Evolutionary conservation across 768 basidiomycete genomes (phyloP), one percentile per base, ranked within the genome.

Genomic region (Boletus vermiculosoides): DNA sequence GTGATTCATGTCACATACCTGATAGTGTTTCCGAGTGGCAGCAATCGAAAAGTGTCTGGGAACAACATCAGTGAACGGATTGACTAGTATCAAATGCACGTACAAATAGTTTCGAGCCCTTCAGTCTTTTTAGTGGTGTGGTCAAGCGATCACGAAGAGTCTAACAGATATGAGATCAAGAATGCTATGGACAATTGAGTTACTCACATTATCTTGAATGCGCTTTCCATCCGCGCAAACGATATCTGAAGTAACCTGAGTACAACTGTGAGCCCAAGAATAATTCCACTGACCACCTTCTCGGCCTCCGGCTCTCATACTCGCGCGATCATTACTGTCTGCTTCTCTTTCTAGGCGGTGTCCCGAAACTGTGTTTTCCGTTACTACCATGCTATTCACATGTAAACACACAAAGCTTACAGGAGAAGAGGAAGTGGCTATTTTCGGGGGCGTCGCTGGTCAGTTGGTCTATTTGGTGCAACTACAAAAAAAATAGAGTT

Each of bases 351-450:
- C 62, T 8, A 63, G 3, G 0, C 59, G 68, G 5, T 72, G 69
- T 0, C 69, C 69, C 0, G 65, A 66, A 50, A 55, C 68, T 69
- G 23, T 34, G 15, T 3, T 0, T 22, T 36, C 6, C 6, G n/a
- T 51, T 45, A 20, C 9, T 12, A 39, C 22, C 31, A 37, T 20
- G 11, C 10, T 11, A 31, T 25, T 34, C 15, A 16, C 7, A n/a
- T 20, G 30, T n/a, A 4, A 34, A 30, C 2, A 0, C 13, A 18
- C 25, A 18, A 0, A 12, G 28, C 78, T 37, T 58, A 84, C 84
- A 86, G 41, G 83, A 83, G 60, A 86, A 82, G 52, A 83, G 76
- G 59, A 82, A 80, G 3, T 69, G 76, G 51, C 82, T 81, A 0
- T 78, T 77, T 1, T 77, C 69, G 16, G 70, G 61, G 4, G 79